phyloP scores from a whole-genome alignment of 129 eudicot genomes.

The Glebionis coronaria region DNA sequence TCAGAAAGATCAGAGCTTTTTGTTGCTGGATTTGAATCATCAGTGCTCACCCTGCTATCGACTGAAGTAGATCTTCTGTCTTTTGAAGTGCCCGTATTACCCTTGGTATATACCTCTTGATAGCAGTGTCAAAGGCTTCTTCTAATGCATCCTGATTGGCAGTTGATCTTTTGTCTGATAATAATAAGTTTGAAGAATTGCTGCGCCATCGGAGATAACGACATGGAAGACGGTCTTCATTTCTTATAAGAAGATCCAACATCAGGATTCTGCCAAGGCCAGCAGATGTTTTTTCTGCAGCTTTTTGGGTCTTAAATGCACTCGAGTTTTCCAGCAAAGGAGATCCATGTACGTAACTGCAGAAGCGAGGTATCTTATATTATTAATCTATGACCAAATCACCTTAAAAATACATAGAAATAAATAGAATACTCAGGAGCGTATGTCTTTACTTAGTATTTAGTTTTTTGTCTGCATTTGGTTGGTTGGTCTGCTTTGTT shows the following conservation, averaged over 20 bases:
- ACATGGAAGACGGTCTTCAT: slow-evolving; percentile 95
- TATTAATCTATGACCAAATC: no score
- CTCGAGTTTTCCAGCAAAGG: no score
- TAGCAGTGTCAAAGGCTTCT: slow-evolving; percentile 73
- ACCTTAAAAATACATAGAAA: no score
- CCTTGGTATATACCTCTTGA: slow-evolving; percentile 67
- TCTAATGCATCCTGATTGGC: slow-evolving; percentile 61
- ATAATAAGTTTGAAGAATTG: no score
- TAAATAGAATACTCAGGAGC: no score
- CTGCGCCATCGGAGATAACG: slow-evolving; percentile 94
- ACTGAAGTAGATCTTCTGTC: slow-evolving; percentile 88
- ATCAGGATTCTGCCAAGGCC: slow-evolving; percentile 90
- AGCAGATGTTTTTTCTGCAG: slow-evolving; percentile 71
- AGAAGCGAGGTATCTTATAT: no score
- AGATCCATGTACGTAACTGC: no score
- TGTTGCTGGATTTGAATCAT: slow-evolving; percentile 48
- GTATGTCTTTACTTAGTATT: no score
- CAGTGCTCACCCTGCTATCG: slow-evolving; percentile 57
- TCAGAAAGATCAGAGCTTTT: slow-evolving; percentile 64
- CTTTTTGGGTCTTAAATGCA: no score
- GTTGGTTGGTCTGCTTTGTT: no score
- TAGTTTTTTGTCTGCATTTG: no score
- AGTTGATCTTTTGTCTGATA: slow-evolving; percentile 56
- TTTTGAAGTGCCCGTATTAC: slow-evolving; percentile 76
- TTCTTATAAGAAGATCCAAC: slow-evolving; percentile 95